Conservation (phyloP, 306 rosid species). For the Quercus cerris region DNA sequence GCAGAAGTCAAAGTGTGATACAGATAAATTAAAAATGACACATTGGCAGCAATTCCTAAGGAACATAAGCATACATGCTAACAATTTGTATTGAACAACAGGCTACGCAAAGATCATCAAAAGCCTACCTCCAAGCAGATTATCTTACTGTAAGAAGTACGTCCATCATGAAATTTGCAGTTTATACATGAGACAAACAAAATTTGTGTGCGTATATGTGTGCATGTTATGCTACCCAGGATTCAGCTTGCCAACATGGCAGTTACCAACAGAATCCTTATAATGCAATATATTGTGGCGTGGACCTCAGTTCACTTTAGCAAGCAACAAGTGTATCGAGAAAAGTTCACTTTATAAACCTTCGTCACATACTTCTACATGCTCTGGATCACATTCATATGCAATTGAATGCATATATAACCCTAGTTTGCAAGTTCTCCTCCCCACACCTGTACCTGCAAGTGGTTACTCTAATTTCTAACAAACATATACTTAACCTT, state of each 20-base stretch:
- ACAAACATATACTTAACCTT: neutral
- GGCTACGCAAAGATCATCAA: neutral
- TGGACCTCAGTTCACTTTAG: neutral
- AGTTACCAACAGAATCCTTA: too few species aligned
- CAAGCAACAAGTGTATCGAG: neutral
- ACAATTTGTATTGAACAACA: neutral
- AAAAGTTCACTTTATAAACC: neutral
- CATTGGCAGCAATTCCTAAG: neutral
- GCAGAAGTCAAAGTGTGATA: slow-evolving; percentile 32
- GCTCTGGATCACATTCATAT: neutral
- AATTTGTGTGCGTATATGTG: neutral
- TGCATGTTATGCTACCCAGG: neutral
- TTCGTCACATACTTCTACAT: neutral
- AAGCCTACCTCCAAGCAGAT: neutral
- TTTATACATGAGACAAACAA: neutral
- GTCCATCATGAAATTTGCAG: neutral
- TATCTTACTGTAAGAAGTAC: neutral
- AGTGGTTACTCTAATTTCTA: neutral
- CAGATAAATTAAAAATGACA: slow-evolving; percentile 19
- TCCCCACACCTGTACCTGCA: neutral
- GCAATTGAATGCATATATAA: neutral
- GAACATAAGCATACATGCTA: neutral
- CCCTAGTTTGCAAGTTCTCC: neutral
- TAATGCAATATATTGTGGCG: neutral
- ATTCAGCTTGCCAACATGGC: neutral